Base-by-base conservation (phyloP, 2,329 filamentous ascomycete species). In the Botrytis cinerea region DNA sequence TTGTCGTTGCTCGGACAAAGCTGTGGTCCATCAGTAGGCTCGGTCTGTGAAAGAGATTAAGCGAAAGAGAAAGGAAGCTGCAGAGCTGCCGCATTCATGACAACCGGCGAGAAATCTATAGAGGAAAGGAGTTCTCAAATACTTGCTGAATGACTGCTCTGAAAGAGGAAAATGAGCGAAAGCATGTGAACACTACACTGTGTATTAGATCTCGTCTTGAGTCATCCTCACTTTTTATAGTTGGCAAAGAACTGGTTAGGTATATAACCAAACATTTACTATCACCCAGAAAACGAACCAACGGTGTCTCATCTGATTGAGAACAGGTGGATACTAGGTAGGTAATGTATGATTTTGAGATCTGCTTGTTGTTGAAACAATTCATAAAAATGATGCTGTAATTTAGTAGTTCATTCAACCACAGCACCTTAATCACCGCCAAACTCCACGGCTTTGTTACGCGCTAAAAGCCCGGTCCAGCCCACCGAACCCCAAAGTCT, bases 1-100 rank as follows among this genome's bases (percentile, higher is more conserved):
- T 92, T 83, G 81, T 92, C 57, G 88, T 86, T 25, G 86, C 87
- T 16, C 92, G 91, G 83, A 89, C 87, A 0, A 83, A 82, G 77
- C 78, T 64, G 0, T 91, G 88, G 87, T 71, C 90, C 63, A 38
- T 12, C 8, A 68, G 8, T 16, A 43, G 46, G 76, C 45, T 1
- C 59, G 28, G 14, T 62, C 57, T 9, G 45, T 40, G 22, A 20
- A 40, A 59, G 9, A 35, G 0, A 16, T 75, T 51, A 54, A 72
- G 35, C 20, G 28, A 1, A 57, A 78, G 69, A 73, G 75, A 61
- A 67, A 74, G 46, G 62, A 64, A 66, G 75, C 64, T 40, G 64
- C 16, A 51, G 57, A 48, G n/a, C 25, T 74, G 14, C 2, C 20
- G 28, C 1, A 25, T n/a, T 54, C 12, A 51, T 32, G n/a, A 51